phyloP scores from a whole-genome alignment of 345 rosid species.

The Mallotus nudiflorus region DNA sequence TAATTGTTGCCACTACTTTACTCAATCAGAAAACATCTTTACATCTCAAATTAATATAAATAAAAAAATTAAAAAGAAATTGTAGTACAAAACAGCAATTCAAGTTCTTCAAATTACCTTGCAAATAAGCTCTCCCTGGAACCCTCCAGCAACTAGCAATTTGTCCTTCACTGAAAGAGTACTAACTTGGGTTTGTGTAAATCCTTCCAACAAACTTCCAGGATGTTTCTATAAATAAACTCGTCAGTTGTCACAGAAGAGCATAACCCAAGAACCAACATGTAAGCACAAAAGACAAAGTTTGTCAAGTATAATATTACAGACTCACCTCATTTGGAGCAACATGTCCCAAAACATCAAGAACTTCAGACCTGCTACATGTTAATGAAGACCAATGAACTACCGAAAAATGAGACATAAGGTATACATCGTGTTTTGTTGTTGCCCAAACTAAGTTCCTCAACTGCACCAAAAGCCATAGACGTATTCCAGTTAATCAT shows the following conservation, averaged over 20 bases:
- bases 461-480: conserved; percentile 28
- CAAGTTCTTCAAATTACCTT: conserved; percentile 30
- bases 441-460: conserved; percentile 64
- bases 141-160: conserved; percentile 58
- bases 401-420: conserved; percentile 54
- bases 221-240: conserved; percentile 49
- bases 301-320: neutral
- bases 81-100: neutral
- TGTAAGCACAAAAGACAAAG: neutral
- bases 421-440: conserved; percentile 58
- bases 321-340: conserved; percentile 47
- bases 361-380: conserved; percentile 51
- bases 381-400: conserved; percentile 57
- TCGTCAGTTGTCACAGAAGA: neutral
- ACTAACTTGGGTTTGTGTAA: conserved; percentile 59
- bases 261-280: conserved; percentile 4
- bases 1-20: too few relatives aligned
- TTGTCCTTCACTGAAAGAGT: conserved; percentile 54
- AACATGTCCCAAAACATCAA: conserved; percentile 56
- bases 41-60: too few relatives aligned
- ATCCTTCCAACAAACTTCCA: conserved; percentile 53
- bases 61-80: neutral
- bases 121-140: conserved; percentile 61
- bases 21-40: too few relatives aligned
- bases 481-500: neutral